A percentile compares a stretch with the other conserved stretches of the same genome.
phyloP scores from a whole-genome alignment of 2,329 filamentous ascomycete genomes.

The Cryphonectria parasitica region DNA sequence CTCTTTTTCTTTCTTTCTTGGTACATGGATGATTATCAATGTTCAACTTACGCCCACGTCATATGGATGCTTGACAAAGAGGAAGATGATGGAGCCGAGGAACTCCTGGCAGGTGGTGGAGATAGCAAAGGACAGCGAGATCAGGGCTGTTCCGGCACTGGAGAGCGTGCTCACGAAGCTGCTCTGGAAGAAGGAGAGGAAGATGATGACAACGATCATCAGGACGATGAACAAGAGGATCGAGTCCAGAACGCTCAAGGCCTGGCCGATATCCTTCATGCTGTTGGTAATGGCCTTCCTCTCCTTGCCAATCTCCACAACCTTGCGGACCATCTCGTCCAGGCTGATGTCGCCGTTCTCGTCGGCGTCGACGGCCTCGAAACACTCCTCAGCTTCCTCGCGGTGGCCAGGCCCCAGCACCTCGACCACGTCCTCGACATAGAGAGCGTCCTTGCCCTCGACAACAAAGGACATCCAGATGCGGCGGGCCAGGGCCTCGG shows the following conservation, averaged over 20 bases:
- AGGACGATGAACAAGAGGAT: slow-evolving; percentile 82
- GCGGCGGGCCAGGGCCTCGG: slow-evolving; percentile 89
- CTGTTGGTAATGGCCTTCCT: slow-evolving; percentile 87
- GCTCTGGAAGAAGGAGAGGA: slow-evolving; percentile 86
- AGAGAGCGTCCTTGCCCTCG: slow-evolving; percentile 81
- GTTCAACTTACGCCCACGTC: slow-evolving; percentile 69
- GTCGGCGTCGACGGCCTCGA: slow-evolving; percentile 79
- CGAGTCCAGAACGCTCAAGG: slow-evolving; percentile 86
- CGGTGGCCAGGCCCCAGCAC: slow-evolving; percentile 78
- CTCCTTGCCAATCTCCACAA: slow-evolving; percentile 82
- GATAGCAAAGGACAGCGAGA: slow-evolving; percentile 97
- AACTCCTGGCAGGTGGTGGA: slow-evolving; percentile 91
- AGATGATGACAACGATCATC: slow-evolving; percentile 81
- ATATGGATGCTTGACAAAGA: slow-evolving; percentile 98
- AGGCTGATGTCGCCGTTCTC: slow-evolving; percentile 92
- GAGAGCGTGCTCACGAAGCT: slow-evolving; percentile 84
- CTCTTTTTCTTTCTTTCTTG: no score
- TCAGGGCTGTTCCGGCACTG: slow-evolving; percentile 86
- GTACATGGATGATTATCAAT: not conserved
- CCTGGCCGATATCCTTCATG: slow-evolving; percentile 97
- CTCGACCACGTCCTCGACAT: slow-evolving; percentile 80
- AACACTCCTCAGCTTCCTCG: slow-evolving; percentile 83
- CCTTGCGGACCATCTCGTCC: slow-evolving; percentile 90
- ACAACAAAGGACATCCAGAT: slow-evolving; percentile 99
- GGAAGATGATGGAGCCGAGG: slow-evolving; percentile 96